Conservation (phyloP, 768 basidiomycete species). For the Naganishia antarctica region DNA sequence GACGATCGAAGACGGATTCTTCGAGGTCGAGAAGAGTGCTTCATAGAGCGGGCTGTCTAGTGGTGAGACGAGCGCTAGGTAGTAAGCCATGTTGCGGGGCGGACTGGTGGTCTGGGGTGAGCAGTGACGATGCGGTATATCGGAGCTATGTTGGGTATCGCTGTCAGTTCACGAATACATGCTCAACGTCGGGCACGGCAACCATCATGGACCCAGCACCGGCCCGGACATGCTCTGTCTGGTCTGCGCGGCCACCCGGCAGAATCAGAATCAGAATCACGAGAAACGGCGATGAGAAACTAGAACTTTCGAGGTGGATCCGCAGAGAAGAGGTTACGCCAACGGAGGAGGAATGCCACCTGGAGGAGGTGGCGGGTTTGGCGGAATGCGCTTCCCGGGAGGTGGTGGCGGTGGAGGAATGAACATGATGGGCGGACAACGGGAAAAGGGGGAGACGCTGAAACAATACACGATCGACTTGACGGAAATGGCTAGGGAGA, state of each 20-base stretch:
- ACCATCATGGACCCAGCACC: too few species aligned
- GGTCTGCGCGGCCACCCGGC: too few species aligned
- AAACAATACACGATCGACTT: slow-evolving; percentile 80
- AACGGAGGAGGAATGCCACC: slow-evolving; percentile 21
- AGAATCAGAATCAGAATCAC: too few species aligned
- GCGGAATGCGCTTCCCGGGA: slow-evolving; percentile 42
- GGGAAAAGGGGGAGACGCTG: slow-evolving; percentile 72
- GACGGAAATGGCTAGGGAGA: slow-evolving; percentile 73
- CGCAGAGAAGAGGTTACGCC: slow-evolving; percentile 1
- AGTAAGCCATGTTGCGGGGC: slow-evolving; percentile 48
- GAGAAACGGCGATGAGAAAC: slow-evolving; percentile 7
- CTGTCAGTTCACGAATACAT: too few species aligned
- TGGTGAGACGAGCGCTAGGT: slow-evolving; percentile 52
- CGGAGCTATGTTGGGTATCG: too few species aligned
- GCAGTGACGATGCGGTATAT: too few species aligned
- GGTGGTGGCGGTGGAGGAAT: slow-evolving; percentile 34
- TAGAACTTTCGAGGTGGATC: slow-evolving; percentile 14
- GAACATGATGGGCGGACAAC: slow-evolving; percentile 29
- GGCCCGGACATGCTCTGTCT: too few species aligned
- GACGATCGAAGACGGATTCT: slow-evolving; percentile 21
- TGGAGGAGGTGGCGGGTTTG: slow-evolving; percentile 19
- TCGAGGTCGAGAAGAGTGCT: slow-evolving; percentile 46
- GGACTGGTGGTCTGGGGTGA: too few species aligned
- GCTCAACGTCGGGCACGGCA: too few species aligned
- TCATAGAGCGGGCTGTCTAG: slow-evolving; percentile 52